phyloP scores from a whole-genome alignment of 2,329 filamentous ascomycete genomes.

The Aspergillus japonicus region DNA sequence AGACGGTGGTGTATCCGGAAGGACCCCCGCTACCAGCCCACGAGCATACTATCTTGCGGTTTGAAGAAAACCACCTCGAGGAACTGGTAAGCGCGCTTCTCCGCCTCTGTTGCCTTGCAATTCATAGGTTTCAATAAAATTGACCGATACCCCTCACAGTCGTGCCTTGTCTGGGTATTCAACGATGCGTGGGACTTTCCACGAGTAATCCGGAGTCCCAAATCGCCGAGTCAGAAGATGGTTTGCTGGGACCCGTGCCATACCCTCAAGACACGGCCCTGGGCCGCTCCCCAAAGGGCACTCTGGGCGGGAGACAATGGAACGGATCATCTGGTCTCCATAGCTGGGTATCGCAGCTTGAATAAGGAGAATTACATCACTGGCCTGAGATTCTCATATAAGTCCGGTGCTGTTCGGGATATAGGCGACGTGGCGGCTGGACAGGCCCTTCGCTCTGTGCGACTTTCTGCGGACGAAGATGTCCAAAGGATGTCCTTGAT shows the following conservation, averaged over 20 bases:
- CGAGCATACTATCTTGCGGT: neutral
- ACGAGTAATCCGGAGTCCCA: neutral
- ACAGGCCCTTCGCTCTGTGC: too few relatives aligned
- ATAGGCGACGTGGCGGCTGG: too few relatives aligned
- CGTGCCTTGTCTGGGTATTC: slow-evolving; percentile 7
- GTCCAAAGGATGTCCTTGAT: too few relatives aligned
- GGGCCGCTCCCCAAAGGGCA: neutral
- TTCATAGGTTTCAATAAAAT: neutral
- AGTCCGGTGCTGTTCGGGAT: too few relatives aligned
- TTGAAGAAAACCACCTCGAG: slow-evolving; percentile 1
- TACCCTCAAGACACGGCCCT: neutral
- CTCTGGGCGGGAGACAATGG: neutral
- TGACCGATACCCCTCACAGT: neutral
- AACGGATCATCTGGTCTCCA: neutral
- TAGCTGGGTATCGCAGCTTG: neutral
- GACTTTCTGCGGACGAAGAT: too few relatives aligned
- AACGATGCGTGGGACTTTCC: slow-evolving; percentile 7
- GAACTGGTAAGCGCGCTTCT: slow-evolving; percentile 1
- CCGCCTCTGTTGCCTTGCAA: neutral
- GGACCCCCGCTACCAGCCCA: neutral
- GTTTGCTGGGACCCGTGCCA: neutral
- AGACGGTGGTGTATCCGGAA: neutral
- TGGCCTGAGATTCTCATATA: neutral
- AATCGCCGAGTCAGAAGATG: neutral
- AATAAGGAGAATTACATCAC: neutral